These are phyloP conservation scores for Peribolospora baueri DNA, from an alignment of 768 basidiomycete species.

Conservation along the genomic window DNA sequence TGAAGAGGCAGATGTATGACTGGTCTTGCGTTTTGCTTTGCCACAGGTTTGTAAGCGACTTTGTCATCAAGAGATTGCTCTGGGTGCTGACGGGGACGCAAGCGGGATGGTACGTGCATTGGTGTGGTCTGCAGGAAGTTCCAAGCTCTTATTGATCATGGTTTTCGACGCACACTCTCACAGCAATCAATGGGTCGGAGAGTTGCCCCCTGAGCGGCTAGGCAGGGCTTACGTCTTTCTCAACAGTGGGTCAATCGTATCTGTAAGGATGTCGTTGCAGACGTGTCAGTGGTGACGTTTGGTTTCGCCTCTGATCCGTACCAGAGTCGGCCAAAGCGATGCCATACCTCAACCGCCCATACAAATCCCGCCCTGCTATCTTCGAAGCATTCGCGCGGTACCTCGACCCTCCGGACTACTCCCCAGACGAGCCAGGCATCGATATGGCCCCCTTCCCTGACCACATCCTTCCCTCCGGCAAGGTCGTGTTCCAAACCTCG, in stretches of 20 bases:
- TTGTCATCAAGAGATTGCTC: slow-evolving; percentile 34
- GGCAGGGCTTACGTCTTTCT: slow-evolving; percentile 41
- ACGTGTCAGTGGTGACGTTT: too few relatives aligned
- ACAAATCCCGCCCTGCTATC: slow-evolving; percentile 24
- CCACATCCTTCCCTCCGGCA: slow-evolving; percentile 24
- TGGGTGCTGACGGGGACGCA: slow-evolving; percentile 34
- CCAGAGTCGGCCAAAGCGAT: slow-evolving; percentile 31
- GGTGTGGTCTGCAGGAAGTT: neutral
- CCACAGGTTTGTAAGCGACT: slow-evolving; percentile 21
- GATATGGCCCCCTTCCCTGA: slow-evolving; percentile 36
- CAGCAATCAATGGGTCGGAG: slow-evolving; percentile 41
- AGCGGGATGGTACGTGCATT: slow-evolving; percentile 1
- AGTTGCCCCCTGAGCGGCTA: slow-evolving; percentile 29
- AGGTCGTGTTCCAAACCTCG: slow-evolving; percentile 26
- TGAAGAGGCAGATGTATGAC: too few relatives aligned
- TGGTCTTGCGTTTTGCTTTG: too few relatives aligned
- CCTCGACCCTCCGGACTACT: slow-evolving; percentile 33
- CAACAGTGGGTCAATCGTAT: slow-evolving; percentile 23
- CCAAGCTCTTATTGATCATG: too few relatives aligned
- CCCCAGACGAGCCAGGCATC: slow-evolving; percentile 19
- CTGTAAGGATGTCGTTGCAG: neutral
- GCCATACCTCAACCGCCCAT: slow-evolving; percentile 34
- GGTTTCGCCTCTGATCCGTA: neutral
- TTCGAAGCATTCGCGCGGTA: slow-evolving; percentile 32
- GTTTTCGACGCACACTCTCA: slow-evolving; percentile 21